These are phyloP conservation scores for Epithemia pelagica DNA, from an alignment of 108 stramenopile species.

Conservation along the genomic window DNA sequence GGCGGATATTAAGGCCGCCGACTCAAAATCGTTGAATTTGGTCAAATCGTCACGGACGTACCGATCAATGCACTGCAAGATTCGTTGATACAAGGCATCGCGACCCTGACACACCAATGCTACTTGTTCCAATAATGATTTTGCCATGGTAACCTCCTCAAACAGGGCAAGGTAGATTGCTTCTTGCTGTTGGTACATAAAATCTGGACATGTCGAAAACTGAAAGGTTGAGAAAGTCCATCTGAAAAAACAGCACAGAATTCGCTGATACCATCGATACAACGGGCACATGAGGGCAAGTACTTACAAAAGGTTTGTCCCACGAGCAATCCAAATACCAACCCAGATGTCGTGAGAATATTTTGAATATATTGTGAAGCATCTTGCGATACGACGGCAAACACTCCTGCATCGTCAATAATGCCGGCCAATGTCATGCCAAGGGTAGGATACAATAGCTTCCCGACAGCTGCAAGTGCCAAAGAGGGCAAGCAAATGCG, in stretches of 20 bases:
- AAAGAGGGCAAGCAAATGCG: conserved; percentile 54
- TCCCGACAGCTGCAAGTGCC: conserved; percentile 39
- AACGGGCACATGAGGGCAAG: too few relatives aligned
- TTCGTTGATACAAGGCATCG: conserved; percentile 49
- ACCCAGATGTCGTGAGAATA: conserved; percentile 61
- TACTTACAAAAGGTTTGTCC: conserved; percentile 70
- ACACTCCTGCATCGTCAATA: conserved; percentile 71
- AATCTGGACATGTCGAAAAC: not conserved
- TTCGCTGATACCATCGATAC: too few relatives aligned
- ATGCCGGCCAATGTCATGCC: conserved; percentile 42
- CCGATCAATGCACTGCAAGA: conserved; percentile 50
- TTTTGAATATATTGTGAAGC: conserved; percentile 85
- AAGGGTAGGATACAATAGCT: conserved; percentile 44
- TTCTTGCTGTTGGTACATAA: conserved; percentile 36
- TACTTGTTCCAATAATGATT: conserved; percentile 78
- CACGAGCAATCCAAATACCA: conserved; percentile 72
- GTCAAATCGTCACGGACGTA: conserved; percentile 72
- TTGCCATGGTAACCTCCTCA: conserved; percentile 80
- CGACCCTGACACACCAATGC: conserved; percentile 81
- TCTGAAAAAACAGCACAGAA: too few relatives aligned
- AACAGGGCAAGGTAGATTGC: conserved; percentile 74
- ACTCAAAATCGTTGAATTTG: conserved; percentile 52
- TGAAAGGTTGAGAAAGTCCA: not conserved
- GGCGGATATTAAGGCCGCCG: conserved; percentile 53
- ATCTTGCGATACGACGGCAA: conserved; percentile 74